phyloP scores from a whole-genome alignment of 441 rosid species.

The Monsonia emarginata region DNA sequence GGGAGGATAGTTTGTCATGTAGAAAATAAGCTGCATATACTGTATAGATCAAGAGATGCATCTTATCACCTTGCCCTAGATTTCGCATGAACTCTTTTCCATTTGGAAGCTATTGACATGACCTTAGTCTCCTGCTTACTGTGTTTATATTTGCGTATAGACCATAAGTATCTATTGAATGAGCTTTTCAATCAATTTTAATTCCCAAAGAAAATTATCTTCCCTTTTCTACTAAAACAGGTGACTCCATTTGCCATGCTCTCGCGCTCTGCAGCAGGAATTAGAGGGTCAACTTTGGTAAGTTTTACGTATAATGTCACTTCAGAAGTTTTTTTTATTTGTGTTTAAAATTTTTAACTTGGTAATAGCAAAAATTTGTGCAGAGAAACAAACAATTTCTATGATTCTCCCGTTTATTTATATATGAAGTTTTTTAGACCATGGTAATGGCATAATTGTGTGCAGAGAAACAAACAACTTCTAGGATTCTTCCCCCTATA shows the following conservation, averaged over 20 bases:
- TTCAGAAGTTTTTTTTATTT: neutral
- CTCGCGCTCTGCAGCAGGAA: slow-evolving; percentile 87
- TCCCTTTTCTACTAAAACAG: slow-evolving; percentile 28
- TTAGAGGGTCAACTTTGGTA: slow-evolving; percentile 91
- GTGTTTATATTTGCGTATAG: neutral
- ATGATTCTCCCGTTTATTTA: no score
- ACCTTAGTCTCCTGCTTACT: neutral
- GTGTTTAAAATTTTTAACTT: no score
- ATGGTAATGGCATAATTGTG: neutral
- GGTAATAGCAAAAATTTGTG: no score
- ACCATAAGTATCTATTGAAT: neutral
- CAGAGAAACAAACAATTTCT: no score
- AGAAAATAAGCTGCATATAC: neutral
- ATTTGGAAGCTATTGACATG: neutral
- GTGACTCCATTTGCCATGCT: slow-evolving; percentile 93
- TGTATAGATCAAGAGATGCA: neutral
- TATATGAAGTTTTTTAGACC: neutral
- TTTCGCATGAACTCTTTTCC: neutral
- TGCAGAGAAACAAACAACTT: neutral
- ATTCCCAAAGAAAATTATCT: neutral
- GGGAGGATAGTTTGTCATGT: neutral
- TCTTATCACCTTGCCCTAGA: neutral
- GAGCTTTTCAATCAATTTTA: neutral
- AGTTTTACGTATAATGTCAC: slow-evolving; percentile 4
- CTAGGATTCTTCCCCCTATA: no score